Percentiles rank a stretch among this genome's conserved stretches.
Evolutionary conservation across 495 filamentous ascomycete genomes (phyloP).

Genomic region (Pyrenopolyporus hunteri): DNA sequence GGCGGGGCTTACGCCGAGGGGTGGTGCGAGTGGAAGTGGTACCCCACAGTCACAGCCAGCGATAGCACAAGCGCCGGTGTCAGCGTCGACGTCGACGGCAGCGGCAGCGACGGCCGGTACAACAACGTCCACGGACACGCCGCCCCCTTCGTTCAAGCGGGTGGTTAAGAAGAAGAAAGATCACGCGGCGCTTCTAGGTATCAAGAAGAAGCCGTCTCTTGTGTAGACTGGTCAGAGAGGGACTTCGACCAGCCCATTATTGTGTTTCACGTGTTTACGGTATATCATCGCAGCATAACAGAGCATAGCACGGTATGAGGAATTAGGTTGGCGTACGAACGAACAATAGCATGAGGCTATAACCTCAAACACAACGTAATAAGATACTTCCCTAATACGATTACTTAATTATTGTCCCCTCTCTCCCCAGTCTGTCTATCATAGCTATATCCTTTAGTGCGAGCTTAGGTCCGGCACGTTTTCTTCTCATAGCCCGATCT

Average conservation of each 20-base stretch:
- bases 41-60: slow-evolving; percentile 1
- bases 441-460: too few species aligned
- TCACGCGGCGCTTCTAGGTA: slow-evolving; percentile 72
- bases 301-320: background rate
- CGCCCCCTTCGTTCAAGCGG: slow-evolving; percentile 75
- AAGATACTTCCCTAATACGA: too few species aligned
- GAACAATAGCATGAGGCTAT: background rate
- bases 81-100: slow-evolving; percentile 38
- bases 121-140: slow-evolving; percentile 44
- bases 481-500: too few species aligned
- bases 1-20: background rate
- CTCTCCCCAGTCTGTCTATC: too few species aligned
- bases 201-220: slow-evolving; percentile 81
- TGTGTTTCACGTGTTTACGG: background rate
- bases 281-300: slow-evolving; percentile 24
- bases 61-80: background rate
- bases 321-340: background rate
- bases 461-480: too few species aligned
- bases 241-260: background rate
- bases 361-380: background rate
- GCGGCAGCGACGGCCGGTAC: slow-evolving; percentile 26
- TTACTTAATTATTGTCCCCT: too few species aligned
- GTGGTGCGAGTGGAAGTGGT: slow-evolving; percentile 5
- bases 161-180: slow-evolving; percentile 86
- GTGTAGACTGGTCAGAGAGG: slow-evolving; percentile 40